Percentiles rank a stretch among this genome's conserved stretches.
phyloP scores from a whole-genome alignment of 257 asterid genomes.

The Solanum chilense region DNA sequence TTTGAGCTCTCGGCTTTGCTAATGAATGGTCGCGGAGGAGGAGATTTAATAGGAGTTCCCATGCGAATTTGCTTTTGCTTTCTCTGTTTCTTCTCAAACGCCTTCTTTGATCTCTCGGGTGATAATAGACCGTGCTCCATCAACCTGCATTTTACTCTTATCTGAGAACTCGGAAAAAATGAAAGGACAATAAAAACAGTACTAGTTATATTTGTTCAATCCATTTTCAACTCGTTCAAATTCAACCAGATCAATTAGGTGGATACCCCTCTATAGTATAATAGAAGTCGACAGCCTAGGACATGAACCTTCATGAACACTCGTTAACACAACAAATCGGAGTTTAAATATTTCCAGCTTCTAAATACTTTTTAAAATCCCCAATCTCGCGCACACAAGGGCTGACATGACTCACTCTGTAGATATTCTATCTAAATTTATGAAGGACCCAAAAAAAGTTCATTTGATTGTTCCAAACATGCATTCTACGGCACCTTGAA shows the following conservation, averaged over 20 bases:
- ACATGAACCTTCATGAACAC: background rate
- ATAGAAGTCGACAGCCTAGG: background rate
- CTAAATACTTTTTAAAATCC: background rate
- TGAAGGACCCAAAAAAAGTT: background rate
- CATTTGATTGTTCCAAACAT: background rate
- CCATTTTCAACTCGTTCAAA: background rate
- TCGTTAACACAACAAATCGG: background rate
- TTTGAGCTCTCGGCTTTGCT: conserved; percentile 40
- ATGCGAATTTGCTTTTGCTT: conserved; percentile 61
- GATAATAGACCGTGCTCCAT: conserved; percentile 90
- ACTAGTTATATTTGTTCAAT: background rate
- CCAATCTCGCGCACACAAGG: background rate
- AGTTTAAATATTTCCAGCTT: background rate
- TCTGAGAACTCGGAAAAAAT: background rate
- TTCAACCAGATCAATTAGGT: background rate
- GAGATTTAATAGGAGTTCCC: conserved; percentile 67
- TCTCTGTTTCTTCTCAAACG: conserved; percentile 69
- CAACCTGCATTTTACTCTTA: conserved; percentile 35
- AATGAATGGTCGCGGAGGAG: background rate
- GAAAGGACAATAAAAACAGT: background rate
- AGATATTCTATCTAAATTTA: background rate
- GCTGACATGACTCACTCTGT: background rate
- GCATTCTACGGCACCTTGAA: background rate
- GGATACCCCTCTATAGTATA: background rate
- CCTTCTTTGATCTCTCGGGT: conserved; percentile 68